Base-by-base conservation (phyloP, 2,329 filamentous ascomycete species). In the Penicillium sp. region DNA sequence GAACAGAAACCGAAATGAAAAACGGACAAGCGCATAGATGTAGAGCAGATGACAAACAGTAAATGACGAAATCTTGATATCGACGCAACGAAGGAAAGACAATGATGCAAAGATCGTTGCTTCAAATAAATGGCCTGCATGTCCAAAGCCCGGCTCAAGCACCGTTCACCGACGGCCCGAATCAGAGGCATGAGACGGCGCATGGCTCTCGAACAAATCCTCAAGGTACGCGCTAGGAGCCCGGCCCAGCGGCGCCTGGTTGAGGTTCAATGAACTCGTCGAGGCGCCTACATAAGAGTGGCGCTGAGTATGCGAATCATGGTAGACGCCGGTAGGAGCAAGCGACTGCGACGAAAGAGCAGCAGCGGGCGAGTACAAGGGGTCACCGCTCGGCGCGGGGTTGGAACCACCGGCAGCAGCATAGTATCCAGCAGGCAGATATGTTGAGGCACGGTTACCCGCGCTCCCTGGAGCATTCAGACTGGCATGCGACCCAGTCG, bases 381-480 rank as follows among this genome's bases (percentile, higher is more conserved):
- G 46, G 39, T 62, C 58, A 35, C 59, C 55, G 14, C 73, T 73
- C 44, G 72, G 71, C 11, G 69, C 75, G 47, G 66, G 69, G 36
- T 79, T 75, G 10, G 77, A 78, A 28, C 77, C 78, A 18, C 86
- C 81, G 4, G 88, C 80, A 25, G 88, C 80, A 28, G 89, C 86
- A 65, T 97, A 97, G 73, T 95, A 96, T 1, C 92, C 92, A 3
- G 92, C 86, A 13, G 92, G 92, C 16, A 96, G 78, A 66, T 92
- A 95, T 27, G 53, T 66, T n/a, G 89, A 95, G 51, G 81, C 82
- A 45, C 91, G 85, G 56, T 80, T 80, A n/a, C 64, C 64, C 59
- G 55, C 18, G 25, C 13, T 40, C 14, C 47, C 41, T 12, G 53
- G 19, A 27, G 33, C 39, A n/a, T 56, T 46, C 4, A 55, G 33